phyloP scores from a whole-genome alignment of 2,329 filamentous ascomycete species.

The Aspergillus pseudonomiae region DNA sequence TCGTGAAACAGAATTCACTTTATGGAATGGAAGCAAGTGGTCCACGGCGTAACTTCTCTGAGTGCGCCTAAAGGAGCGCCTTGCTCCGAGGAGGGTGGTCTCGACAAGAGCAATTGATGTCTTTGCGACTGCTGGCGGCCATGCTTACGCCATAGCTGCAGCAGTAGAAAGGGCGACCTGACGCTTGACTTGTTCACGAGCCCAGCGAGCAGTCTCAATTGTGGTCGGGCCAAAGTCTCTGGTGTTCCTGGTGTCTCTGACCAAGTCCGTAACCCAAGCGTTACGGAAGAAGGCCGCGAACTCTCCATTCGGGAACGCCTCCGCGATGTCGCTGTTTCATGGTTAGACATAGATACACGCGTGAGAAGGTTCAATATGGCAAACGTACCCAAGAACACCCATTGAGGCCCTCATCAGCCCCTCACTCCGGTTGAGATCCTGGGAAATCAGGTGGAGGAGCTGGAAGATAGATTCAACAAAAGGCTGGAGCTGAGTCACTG shows the following conservation, averaged over 20 bases:
- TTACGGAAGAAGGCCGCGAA: constrained; percentile 81
- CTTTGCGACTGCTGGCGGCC: constrained; percentile 2
- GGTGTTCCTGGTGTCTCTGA: constrained; percentile 89
- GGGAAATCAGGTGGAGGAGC: constrained; percentile 77
- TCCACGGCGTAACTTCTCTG: constrained; percentile 24
- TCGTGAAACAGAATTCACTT: constrained; percentile 10
- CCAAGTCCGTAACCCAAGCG: constrained; percentile 86
- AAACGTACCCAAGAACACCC: constrained; percentile 89
- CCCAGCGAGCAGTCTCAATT: constrained; percentile 94
- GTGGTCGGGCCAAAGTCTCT: constrained; percentile 84
- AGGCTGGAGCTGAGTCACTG: constrained; percentile 71
- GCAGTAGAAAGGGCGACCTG: constrained; percentile 57
- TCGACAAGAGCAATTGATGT: constrained; percentile 15
- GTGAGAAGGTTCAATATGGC: not conserved
- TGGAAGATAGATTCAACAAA: constrained; percentile 86
- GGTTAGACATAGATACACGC: not conserved
- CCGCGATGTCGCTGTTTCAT: constrained; percentile 78
- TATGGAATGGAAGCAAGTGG: constrained; percentile 11
- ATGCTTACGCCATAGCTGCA: constrained; percentile 42
- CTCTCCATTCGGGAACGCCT: constrained; percentile 90
- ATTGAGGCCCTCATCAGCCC: constrained; percentile 89
- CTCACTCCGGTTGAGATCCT: constrained; percentile 87
- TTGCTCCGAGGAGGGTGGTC: constrained; percentile 19
- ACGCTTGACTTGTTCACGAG: constrained; percentile 94
- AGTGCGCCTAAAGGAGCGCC: constrained; percentile 15